Evolutionary conservation across 768 basidiomycete genomes (phyloP).

Genomic region (Lyophyllum shimeji): DNA sequence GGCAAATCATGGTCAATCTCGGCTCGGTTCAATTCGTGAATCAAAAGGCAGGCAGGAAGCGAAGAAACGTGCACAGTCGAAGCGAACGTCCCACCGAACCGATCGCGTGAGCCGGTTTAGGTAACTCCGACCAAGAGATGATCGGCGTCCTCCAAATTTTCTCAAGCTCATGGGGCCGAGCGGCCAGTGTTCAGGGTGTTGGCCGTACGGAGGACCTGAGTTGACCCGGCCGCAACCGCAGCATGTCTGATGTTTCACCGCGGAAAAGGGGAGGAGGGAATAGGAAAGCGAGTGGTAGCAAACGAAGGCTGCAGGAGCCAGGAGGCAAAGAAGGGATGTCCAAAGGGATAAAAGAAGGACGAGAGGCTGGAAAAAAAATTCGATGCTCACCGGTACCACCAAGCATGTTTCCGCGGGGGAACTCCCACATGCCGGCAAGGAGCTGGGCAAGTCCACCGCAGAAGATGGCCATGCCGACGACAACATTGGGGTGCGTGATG

Average conservation of each 20-base stretch:
- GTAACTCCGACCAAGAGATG: neutral
- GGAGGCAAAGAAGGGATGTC: slow-evolving; percentile 5
- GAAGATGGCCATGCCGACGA: slow-evolving; percentile 86
- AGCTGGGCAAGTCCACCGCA: slow-evolving; percentile 85
- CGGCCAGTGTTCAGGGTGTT: no score
- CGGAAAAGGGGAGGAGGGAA: no score
- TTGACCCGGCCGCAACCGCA: no score
- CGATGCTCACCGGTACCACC: slow-evolving; percentile 74
- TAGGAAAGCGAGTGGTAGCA: no score
- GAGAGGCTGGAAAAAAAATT: slow-evolving; percentile 47
- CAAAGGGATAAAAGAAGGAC: slow-evolving; percentile 41
- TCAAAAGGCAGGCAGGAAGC: neutral
- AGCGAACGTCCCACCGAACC: neutral
- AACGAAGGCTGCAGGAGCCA: neutral
- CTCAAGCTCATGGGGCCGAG: no score
- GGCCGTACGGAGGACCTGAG: no score
- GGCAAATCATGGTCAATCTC: slow-evolving; percentile 4
- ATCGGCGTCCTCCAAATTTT: no score
- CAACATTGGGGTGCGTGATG: slow-evolving; percentile 60
- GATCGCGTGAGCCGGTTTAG: neutral
- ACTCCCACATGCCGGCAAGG: slow-evolving; percentile 90
- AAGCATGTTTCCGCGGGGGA: slow-evolving; percentile 67
- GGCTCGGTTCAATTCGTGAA: neutral
- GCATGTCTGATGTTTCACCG: no score
- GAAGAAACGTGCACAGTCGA: neutral